Evolutionary conservation across 441 rosid species (phyloP).

Genomic region (Gossypium davidsonii): DNA sequence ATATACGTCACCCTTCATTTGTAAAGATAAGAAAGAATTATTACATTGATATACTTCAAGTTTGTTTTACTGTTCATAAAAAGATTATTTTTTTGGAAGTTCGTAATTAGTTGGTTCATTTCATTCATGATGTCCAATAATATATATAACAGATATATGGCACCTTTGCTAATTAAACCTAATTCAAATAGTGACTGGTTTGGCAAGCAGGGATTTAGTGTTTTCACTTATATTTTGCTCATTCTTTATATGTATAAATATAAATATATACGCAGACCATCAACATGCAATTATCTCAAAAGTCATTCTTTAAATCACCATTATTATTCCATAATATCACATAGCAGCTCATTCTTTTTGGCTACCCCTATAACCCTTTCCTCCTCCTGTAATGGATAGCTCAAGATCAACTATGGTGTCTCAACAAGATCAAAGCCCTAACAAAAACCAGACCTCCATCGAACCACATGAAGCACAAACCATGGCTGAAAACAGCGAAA

Average conservation of each 20-base stretch:
- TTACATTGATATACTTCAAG: no score
- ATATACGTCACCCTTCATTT: no score
- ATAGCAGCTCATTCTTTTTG: neutral
- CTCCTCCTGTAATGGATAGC: neutral
- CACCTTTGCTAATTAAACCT: neutral
- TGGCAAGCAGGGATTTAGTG: neutral
- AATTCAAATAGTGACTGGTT: neutral
- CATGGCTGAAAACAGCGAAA: constrained; percentile 12
- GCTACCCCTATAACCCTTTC: neutral
- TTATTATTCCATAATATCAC: neutral
- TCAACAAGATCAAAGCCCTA: constrained; percentile 14
- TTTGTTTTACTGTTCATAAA: fast-evolving
- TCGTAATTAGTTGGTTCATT: no score
- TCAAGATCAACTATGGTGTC: neutral
- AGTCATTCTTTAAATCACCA: neutral
- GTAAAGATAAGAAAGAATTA: no score
- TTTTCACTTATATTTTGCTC: neutral
- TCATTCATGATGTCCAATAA: no score
- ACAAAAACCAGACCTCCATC: neutral
- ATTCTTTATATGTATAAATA: constrained; percentile 2
- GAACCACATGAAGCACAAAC: neutral
- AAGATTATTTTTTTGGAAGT: no score
- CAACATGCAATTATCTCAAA: neutral
- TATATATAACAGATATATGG: neutral
- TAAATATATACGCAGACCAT: neutral